Evolutionary conservation across 208 protist species (phyloP), one percentile per base, ranked within the genome.

Genomic region (Trypanosoma conorhini): DNA sequence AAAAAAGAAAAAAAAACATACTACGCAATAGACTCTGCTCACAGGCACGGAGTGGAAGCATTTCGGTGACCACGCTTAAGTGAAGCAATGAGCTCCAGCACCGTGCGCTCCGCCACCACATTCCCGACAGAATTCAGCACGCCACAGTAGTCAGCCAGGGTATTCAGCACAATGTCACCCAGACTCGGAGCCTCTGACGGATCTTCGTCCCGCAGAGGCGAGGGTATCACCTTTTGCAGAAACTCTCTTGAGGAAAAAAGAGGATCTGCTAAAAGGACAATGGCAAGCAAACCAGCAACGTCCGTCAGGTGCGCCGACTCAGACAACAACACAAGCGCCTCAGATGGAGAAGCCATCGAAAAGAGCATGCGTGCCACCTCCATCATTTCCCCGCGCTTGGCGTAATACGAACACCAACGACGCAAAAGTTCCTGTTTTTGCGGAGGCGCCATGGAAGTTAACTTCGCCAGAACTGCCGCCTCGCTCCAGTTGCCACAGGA

Each of bases 101-200:
- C 80, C 7, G 70, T 44, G 15, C 62, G 52, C 42, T 87, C 87
- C 31, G 76, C 80, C 0, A 73, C 40, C 3, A 65, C 4, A 67
- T 91, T 90, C 21, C 85, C 85, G 44, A 90, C 76, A 35, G 85
- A 86, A 50, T 78, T 72, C 62, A 95, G 67, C n/a, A 91, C 31
- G 44, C 72, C 77, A 61, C 60, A 77, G 70, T 88, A 95, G 52
- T 91, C 82, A 2, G 70, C 68, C 30, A 95, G 57, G 19, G 71
- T 72, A 42, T 82, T 83, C 46, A 93, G 31, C 38, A 90, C 35
- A 10, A 80, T 30, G 17, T 79, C 67, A 54, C 33, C 40, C 19
- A 73, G 19, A 28, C 52, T 62, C 35, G 69, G 55, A 3, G 79
- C 58, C 62, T 58, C 60, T 22, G 63, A 76, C 8, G 44, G 22